phyloP scores from a whole-genome alignment of 2,329 filamentous ascomycete species.

The Epichloe glyceriae region DNA sequence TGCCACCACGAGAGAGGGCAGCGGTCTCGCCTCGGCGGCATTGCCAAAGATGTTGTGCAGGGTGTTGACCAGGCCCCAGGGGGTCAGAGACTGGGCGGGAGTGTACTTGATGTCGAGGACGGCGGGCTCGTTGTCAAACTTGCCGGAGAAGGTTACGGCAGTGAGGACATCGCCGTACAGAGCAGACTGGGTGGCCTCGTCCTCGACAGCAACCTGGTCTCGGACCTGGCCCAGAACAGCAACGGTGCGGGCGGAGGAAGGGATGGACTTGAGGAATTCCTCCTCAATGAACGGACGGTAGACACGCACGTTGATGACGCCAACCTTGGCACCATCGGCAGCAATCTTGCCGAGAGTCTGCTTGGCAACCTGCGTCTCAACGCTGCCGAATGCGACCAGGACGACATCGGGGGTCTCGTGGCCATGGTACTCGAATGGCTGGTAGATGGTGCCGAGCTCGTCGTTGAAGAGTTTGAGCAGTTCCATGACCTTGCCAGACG shows the following conservation, averaged over 20 bases:
- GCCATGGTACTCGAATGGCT: constrained; percentile 86
- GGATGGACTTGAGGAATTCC: constrained; percentile 73
- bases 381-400: constrained; percentile 82
- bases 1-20: constrained; percentile 38
- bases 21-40: constrained; percentile 35
- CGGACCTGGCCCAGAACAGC: constrained; percentile 82
- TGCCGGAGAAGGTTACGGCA: constrained; percentile 64
- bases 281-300: constrained; percentile 95
- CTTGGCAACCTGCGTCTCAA: constrained; percentile 74
- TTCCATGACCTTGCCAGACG: constrained; percentile 57
- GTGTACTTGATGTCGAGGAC: constrained; percentile 86
- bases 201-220: constrained; percentile 58
- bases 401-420: constrained; percentile 69
- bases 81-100: constrained; percentile 45
- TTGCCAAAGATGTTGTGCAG: constrained; percentile 39
- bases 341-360: constrained; percentile 67
- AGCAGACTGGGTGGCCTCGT: constrained; percentile 65
- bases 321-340: constrained; percentile 62
- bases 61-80: constrained; percentile 37
- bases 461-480: constrained; percentile 68
- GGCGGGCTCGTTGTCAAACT: constrained; percentile 47
- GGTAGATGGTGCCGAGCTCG: constrained; percentile 87
- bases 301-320: constrained; percentile 80
- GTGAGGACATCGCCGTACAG: constrained; percentile 89
- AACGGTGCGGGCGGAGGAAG: constrained; percentile 60